Evolutionary conservation across 2,329 filamentous ascomycete genomes (phyloP).

Genomic region (Penicillium expansum): DNA sequence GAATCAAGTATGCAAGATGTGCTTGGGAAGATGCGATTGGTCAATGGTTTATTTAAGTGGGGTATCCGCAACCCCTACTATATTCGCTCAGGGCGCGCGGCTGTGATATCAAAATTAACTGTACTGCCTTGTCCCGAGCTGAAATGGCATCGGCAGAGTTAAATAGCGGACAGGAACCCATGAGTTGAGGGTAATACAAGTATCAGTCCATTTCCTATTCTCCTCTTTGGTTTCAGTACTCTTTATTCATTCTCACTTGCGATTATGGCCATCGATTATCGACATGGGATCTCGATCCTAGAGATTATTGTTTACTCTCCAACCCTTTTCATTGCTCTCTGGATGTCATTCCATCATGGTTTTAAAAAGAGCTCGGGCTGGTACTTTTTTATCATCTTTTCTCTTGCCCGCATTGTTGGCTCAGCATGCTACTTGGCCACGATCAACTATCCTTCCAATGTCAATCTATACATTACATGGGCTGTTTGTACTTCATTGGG

Average conservation of each 20-base stretch:
- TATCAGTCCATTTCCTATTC: neutral
- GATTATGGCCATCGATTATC: conserved; percentile 20
- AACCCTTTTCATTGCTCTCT: conserved; percentile 17
- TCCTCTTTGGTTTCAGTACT: neutral
- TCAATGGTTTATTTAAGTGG: neutral
- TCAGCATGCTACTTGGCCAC: conserved; percentile 30
- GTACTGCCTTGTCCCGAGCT: conserved; percentile 2
- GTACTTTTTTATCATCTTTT: conserved; percentile 37
- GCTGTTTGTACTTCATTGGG: conserved; percentile 22
- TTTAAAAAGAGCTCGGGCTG: conserved; percentile 34
- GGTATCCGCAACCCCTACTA: neutral
- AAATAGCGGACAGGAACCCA: neutral
- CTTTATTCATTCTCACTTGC: neutral
- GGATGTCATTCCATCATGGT: conserved; percentile 25
- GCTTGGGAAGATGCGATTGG: neutral
- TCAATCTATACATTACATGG: conserved; percentile 29
- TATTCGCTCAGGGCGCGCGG: neutral
- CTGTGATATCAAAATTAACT: neutral
- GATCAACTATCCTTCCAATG: conserved; percentile 20
- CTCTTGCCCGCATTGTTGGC: conserved; percentile 29
- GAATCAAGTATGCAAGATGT: neutral
- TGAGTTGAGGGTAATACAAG: neutral
- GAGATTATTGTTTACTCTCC: conserved; percentile 25
- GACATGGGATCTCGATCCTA: conserved; percentile 24
- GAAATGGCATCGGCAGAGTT: neutral